phyloP scores from a whole-genome alignment of 495 filamentous ascomycete species.

The Penicillium silybi region DNA sequence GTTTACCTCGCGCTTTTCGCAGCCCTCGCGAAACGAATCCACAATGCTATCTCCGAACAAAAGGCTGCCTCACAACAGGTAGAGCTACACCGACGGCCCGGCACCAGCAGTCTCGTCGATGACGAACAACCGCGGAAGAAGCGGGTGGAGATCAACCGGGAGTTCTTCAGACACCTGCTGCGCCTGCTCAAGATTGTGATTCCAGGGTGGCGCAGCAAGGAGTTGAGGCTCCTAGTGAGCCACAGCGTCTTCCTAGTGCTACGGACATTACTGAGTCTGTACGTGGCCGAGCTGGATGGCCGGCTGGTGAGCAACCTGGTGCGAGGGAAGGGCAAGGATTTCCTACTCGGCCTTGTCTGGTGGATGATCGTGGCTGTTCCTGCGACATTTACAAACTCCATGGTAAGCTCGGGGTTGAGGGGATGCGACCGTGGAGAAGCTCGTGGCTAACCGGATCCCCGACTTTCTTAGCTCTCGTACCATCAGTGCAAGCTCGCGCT shows the following conservation, averaged over 20 bases:
- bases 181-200: slow-evolving; percentile 81
- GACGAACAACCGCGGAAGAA: slow-evolving; percentile 62
- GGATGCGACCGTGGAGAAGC: slow-evolving; percentile 9
- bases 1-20: slow-evolving; percentile 91
- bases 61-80: slow-evolving; percentile 81
- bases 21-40: slow-evolving; percentile 82
- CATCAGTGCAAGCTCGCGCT: slow-evolving; percentile 94
- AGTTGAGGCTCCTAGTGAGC: slow-evolving; percentile 76
- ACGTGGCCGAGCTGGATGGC: slow-evolving; percentile 95
- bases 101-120: slow-evolving; percentile 49
- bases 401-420: slow-evolving; percentile 57
- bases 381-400: slow-evolving; percentile 97
- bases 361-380: slow-evolving; percentile 99
- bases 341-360: slow-evolving; percentile 85
- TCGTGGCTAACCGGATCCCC: slow-evolving; percentile 7
- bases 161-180: slow-evolving; percentile 87
- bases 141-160: slow-evolving; percentile 81
- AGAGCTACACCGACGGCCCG: slow-evolving; percentile 53
- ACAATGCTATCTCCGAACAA: slow-evolving; percentile 87
- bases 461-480: slow-evolving; percentile 71
- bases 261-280: slow-evolving; percentile 85
- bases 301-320: slow-evolving; percentile 86
- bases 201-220: slow-evolving; percentile 84
- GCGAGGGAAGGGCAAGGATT: slow-evolving; percentile 85
- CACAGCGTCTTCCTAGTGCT: slow-evolving; percentile 86